Conservation (phyloP, 345 rosid species). For the Bretschneidera sinensis region DNA sequence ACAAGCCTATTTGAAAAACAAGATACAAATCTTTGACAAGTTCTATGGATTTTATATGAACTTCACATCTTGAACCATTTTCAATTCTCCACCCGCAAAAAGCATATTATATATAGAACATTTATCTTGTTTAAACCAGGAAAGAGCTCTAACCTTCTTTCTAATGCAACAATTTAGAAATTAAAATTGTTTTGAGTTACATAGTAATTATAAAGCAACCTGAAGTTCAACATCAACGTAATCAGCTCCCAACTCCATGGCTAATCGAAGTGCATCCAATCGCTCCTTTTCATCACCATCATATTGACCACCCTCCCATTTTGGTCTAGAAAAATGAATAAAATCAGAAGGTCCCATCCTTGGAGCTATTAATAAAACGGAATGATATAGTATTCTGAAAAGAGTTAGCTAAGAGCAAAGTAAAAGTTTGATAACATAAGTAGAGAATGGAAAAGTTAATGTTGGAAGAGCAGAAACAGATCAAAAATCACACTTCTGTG, state of each 20-base stretch:
- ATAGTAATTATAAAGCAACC: slow-evolving; percentile 36
- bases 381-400: not conserved
- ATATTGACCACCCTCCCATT: slow-evolving; percentile 93
- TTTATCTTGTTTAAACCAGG: no score
- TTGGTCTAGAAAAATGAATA: slow-evolving; percentile 46
- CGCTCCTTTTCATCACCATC: slow-evolving; percentile 77
- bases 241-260: slow-evolving; percentile 94
- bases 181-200: not conserved
- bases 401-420: no score
- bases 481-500: no score
- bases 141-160: no score
- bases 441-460: not conserved
- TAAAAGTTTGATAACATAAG: no score
- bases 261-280: slow-evolving; percentile 59
- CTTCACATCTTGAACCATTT: no score
- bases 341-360: slow-evolving; percentile 5
- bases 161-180: no score
- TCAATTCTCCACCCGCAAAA: no score
- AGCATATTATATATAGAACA: no score
- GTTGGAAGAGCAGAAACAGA: not conserved
- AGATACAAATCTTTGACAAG: not conserved
- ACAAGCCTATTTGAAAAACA: not conserved
- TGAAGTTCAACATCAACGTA: slow-evolving; percentile 91
- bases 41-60: no score
- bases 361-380: not conserved